These are phyloP conservation scores for Aspergillus sp. DNA, from an alignment of 2,329 filamentous ascomycete genomes.

Conservation along the genomic window DNA sequence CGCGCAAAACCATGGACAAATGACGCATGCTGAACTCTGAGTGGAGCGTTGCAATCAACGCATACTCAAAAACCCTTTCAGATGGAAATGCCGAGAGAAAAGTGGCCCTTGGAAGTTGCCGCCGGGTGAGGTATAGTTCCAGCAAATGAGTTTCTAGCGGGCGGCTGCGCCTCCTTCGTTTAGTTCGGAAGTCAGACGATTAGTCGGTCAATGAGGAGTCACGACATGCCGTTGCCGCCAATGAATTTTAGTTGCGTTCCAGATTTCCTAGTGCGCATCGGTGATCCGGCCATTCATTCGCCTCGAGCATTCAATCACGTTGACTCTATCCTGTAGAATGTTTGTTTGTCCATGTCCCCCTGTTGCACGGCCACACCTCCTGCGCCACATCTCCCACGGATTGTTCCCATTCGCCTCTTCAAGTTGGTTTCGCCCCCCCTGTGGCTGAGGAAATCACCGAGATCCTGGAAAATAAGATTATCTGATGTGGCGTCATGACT, in stretches of 20 bases:
- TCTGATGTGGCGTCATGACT: background rate
- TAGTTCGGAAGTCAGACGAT: conserved; percentile 4
- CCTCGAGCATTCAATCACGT: background rate
- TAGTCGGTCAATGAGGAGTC: background rate
- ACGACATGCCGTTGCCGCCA: background rate
- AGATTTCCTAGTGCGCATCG: background rate
- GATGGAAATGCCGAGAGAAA: background rate
- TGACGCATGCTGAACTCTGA: background rate
- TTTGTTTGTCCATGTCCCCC: background rate
- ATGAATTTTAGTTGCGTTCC: background rate
- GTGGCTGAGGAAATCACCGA: background rate
- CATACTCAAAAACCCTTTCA: background rate
- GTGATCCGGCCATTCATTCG: background rate
- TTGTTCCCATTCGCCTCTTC: background rate
- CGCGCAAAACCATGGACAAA: background rate
- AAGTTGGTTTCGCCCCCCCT: background rate
- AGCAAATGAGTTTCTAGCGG: background rate
- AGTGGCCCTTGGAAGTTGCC: conserved; percentile 1
- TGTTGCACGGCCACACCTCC: background rate
- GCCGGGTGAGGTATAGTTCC: conserved; percentile 2
- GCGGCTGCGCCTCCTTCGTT: conserved; percentile 13
- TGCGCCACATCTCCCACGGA: background rate
- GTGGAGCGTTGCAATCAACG: background rate
- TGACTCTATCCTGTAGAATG: background rate
- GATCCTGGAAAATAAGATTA: background rate